Evolutionary conservation across 1,139 yeast species (phyloP).

Genomic region (Debaryomyces subglobosus): DNA sequence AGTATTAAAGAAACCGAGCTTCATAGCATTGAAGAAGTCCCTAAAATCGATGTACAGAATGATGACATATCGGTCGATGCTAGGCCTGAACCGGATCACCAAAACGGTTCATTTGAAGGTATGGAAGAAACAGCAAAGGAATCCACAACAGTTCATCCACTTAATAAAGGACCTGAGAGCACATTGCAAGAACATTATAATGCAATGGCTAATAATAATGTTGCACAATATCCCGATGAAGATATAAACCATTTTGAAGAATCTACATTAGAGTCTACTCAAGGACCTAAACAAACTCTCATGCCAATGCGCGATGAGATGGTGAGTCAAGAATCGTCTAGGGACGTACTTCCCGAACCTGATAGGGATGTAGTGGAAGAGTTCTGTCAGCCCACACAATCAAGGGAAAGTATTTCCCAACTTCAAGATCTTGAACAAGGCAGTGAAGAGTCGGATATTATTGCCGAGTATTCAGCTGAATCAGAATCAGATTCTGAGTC

Average conservation of each 20-base stretch:
- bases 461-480: slow-evolving; percentile 1
- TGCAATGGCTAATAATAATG: neutral
- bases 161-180: neutral
- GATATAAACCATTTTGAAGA: neutral
- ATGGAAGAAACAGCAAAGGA: neutral
- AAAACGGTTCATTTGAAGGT: neutral
- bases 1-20: slow-evolving; percentile 5
- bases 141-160: neutral
- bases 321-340: neutral
- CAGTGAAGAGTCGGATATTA: neutral
- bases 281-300: neutral
- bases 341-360: neutral
- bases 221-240: neutral
- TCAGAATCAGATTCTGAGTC: slow-evolving; percentile 4
- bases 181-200: neutral
- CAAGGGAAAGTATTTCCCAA: neutral
- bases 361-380: neutral
- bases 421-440: neutral
- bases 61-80: neutral
- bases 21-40: slow-evolving; percentile 6
- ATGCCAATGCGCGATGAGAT: neutral
- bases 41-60: neutral
- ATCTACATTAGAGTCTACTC: neutral
- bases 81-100: neutral
- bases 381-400: neutral